Conservation (phyloP, 2,329 filamentous ascomycete genomes). For the Incumbomyces delicatus region DNA sequence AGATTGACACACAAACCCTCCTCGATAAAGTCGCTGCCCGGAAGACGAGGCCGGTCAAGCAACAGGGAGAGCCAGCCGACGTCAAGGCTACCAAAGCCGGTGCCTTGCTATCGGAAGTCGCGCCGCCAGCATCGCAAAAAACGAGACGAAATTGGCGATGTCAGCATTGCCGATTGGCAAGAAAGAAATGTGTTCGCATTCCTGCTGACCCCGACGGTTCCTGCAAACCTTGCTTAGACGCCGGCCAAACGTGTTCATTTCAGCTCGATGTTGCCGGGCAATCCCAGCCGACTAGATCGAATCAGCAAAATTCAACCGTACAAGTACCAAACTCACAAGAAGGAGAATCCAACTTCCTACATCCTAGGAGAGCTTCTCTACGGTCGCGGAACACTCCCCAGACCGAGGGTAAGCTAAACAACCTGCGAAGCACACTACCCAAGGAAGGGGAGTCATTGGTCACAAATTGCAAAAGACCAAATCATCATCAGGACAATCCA, state of each 20-base stretch:
- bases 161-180: neutral
- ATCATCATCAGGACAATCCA: too few species aligned
- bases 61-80: neutral
- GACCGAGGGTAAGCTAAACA: too few species aligned
- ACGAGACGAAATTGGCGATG: neutral
- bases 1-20: conserved; percentile 6
- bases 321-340: conserved; percentile 2
- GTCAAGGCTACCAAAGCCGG: neutral
- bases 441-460: too few species aligned
- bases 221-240: conserved; percentile 1
- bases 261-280: neutral
- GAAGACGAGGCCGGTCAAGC: neutral
- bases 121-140: neutral
- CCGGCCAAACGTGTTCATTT: neutral
- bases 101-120: neutral
- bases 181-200: neutral
- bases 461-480: too few species aligned
- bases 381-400: neutral
- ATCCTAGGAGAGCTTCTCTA: neutral
- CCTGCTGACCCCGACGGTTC: neutral
- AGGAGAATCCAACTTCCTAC: neutral
- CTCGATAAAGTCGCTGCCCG: neutral
- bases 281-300: neutral
- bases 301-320: neutral
- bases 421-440: too few species aligned